Evolutionary conservation across 345 rosid species (phyloP), one percentile per base, ranked within the genome.

Genomic region (Citrus hindsii): DNA sequence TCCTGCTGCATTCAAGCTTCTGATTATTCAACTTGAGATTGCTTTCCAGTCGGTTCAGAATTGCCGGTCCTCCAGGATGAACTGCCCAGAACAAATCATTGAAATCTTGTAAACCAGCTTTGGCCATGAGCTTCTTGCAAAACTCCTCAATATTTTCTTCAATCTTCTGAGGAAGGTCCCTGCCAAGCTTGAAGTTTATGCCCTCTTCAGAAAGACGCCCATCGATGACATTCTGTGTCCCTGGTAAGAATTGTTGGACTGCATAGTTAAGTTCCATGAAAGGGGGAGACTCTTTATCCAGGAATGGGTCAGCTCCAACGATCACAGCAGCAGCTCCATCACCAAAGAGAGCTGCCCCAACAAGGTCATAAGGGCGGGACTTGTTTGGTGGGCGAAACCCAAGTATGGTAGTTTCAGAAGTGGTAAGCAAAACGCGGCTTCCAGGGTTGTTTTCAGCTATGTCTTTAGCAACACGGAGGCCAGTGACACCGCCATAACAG

Each of bases 381-480:
- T 84, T 90, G 89, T 88, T 94, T 4, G 97, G 98, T 3, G 99
- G 99, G 2, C 94, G 91, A 76, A 92, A 96, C 35, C 97, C 98
- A 19, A 96, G 91, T 32, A 96, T 91, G 64, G 99, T 96, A 2
- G 98, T 96, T 53, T 96, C 98, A 16, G 97, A 91, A 42, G 99
- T 96, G 4, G 98, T 89, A 38, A 92, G 69, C 60, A 96, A 77
- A 16, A 96, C 87, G 13, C 97, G 91, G 79, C 95, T 92, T 46
- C 99, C 98, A 0, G 97, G 97, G 65, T 94, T 96, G 87, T 96
- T 96, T 82, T 96, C 97, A 4, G 93, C 99, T 18, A 94, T 90
- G 87, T 96, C 99, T 82, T 96, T 96, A 69, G 97, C 98, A 4
- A 96, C 98, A 27, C 98, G 87, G 40, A 96, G 94, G 71, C 98